A percentile compares a stretch with the other conserved stretches of the same genome.
phyloP scores from a whole-genome alignment of 2,329 filamentous ascomycete genomes.

The Cytospora piceicola region DNA sequence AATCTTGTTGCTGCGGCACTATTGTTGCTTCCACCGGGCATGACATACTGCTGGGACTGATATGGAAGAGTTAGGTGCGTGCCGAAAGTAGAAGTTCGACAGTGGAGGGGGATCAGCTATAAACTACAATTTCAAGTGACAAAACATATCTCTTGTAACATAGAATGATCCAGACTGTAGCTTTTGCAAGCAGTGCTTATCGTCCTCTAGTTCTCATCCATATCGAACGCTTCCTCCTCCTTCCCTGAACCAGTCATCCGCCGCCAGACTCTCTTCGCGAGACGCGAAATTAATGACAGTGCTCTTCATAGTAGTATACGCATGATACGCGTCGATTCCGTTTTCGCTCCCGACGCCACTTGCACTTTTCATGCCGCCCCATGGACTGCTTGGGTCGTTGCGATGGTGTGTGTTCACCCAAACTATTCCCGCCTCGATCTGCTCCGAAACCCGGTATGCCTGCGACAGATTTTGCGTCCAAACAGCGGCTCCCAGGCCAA shows the following conservation, averaged over 20 bases:
- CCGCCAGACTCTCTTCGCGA: constrained; percentile 52
- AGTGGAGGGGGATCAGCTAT: no score
- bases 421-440: constrained; percentile 66
- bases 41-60: no score
- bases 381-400: constrained; percentile 72
- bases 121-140: no score
- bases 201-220: constrained; percentile 45
- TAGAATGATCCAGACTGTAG: no score
- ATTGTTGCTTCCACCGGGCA: no score
- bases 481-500: constrained; percentile 76
- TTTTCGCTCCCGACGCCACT: constrained; percentile 76
- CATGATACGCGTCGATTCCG: constrained; percentile 65
- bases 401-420: constrained; percentile 68
- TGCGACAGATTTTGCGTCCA: constrained; percentile 77
- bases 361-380: constrained; percentile 66
- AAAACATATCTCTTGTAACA: no score
- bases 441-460: constrained; percentile 72
- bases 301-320: constrained; percentile 65
- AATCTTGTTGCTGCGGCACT: no score
- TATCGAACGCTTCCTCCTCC: constrained; percentile 61
- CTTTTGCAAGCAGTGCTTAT: no score
- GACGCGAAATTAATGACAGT: constrained; percentile 71
- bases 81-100: no score
- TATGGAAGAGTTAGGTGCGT: no score
- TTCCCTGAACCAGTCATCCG: constrained; percentile 72